Base-by-base conservation (phyloP, 768 basidiomycete genomes). In the Boletus sp. region DNA sequence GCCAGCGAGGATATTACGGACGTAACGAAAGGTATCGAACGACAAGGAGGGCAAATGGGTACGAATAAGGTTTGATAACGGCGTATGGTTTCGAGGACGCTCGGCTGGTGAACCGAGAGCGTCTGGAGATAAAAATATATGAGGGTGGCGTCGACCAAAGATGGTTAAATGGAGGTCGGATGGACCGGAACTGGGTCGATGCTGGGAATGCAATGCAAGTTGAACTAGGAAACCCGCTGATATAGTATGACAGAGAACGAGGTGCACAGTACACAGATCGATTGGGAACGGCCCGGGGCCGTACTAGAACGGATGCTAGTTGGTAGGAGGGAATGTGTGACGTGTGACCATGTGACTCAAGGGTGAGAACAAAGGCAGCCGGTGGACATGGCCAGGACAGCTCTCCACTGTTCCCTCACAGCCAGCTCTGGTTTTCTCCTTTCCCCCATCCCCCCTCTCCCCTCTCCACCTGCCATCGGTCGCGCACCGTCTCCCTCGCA, bases 351-450 rank as follows among this genome's bases (percentile, higher is more conserved):
- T 20, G 69, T 69, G 55, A 71, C 63, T 20, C 24, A 44, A 36
- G 28, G 56, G 58, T 69, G 64, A 64, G 62, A 69, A 71, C 63
- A 65, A 67, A 62, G 61, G 32, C 62, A 50, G 55, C 54, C 50
- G 54, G 50, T 40, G 52, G 45, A 47, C 57, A 49, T 46, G 60
- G 46, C 52, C 58, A 61, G 40, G 57, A 47, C 54, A 44, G 39
- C 44, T 56, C 47, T 55, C 51, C 40, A 46, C 54, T 42, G 57
- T 41, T 59, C 59, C 40, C 55, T 56, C 60, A 44, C 44, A 37
- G 35, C 37, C 39, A n/a, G 33, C 44, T 15, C 20, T 40, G 20
- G 35, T 24, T 33, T 18, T 5, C 7, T 20, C 12, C 11, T 17
- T 29, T 5, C 10, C 28, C 30, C 10, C n/a, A 1, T 11, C 8